Conservation (phyloP, 2,329 filamentous ascomycete species). For the Herpotrichia juniperi region DNA sequence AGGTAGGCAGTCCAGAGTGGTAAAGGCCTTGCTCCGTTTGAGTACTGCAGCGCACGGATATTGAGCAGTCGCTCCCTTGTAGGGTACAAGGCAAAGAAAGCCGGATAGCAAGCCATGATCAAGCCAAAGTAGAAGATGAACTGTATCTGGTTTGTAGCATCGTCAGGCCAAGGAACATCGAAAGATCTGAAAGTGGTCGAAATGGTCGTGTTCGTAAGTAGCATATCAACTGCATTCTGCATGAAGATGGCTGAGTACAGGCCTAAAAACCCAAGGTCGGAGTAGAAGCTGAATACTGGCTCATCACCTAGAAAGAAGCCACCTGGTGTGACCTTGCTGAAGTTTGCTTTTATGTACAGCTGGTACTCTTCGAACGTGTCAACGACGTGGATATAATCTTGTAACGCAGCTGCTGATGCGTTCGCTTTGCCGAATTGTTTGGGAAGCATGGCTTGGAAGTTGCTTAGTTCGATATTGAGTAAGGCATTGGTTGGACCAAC, state of each 20-base stretch:
- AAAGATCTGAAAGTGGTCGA: conserved; percentile 60
- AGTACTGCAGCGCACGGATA: conserved; percentile 84
- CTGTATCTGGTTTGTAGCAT: conserved; percentile 62
- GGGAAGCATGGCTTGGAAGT: conserved; percentile 41
- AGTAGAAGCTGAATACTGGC: conserved; percentile 73
- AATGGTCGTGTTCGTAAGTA: conserved; percentile 71
- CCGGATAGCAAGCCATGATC: conserved; percentile 76
- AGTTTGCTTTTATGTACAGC: conserved; percentile 64
- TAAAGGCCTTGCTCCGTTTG: conserved; percentile 71
- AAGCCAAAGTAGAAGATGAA: conserved; percentile 82
- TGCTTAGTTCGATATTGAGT: conserved; percentile 20
- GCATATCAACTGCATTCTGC: conserved; percentile 88
- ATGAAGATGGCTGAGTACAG: conserved; percentile 72
- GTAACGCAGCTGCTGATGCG: conserved; percentile 9
- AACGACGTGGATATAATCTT: conserved; percentile 55
- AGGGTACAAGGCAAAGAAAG: conserved; percentile 85
- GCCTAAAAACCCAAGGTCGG: conserved; percentile 65
- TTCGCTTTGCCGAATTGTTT: conserved; percentile 16
- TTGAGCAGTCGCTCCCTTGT: conserved; percentile 78
- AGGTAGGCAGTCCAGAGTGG: conserved; percentile 69
- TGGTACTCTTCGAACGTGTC: conserved; percentile 71
- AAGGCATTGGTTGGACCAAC: conserved; percentile 37
- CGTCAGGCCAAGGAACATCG: conserved; percentile 21
- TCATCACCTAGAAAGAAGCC: conserved; percentile 71
- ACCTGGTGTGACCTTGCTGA: conserved; percentile 70